A percentile compares a stretch with the other conserved stretches of the same genome.
These are phyloP conservation scores for Volutella citrinella DNA, from an alignment of 2,329 filamentous ascomycete genomes.

Conservation along the genomic window DNA sequence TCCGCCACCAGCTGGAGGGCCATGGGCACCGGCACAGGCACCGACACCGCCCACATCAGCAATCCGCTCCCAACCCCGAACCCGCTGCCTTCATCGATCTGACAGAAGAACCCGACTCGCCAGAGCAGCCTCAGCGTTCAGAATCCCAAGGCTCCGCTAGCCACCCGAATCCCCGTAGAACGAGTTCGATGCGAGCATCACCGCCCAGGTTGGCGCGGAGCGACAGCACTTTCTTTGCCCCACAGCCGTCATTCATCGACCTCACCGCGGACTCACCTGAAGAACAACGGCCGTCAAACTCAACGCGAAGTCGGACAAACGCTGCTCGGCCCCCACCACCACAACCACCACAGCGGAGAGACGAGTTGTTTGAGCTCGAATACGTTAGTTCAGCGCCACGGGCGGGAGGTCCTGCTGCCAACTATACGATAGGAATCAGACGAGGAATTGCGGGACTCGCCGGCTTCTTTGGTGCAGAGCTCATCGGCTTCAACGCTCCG, in stretches of 20 bases:
- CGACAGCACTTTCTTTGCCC: conserved; percentile 40
- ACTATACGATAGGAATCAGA: conserved; percentile 21
- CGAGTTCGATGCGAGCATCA: conserved; percentile 37
- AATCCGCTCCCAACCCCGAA: conserved; percentile 13
- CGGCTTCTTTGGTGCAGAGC: conserved; percentile 20
- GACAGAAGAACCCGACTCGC: conserved; percentile 49
- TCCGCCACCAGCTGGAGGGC: no score
- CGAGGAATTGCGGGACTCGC: conserved; percentile 24
- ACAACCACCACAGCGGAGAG: conserved; percentile 13
- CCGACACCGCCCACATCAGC: conserved; percentile 8
- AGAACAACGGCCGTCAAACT: conserved; percentile 24
- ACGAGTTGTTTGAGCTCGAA: conserved; percentile 26
- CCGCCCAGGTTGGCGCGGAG: conserved; percentile 43
- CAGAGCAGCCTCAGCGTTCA: conserved; percentile 32
- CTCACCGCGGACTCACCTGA: conserved; percentile 47
- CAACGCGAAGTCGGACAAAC: conserved; percentile 15
- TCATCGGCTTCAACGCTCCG: conserved; percentile 20
- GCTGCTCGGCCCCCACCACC: conserved; percentile 5
- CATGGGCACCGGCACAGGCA: conserved; percentile 5
- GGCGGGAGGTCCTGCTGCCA: conserved; percentile 9
- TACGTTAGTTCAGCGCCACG: conserved; percentile 17
- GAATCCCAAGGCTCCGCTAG: conserved; percentile 18
- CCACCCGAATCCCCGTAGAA: conserved; percentile 38
- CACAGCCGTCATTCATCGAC: conserved; percentile 43
- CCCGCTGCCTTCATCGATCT: conserved; percentile 44